Evolutionary conservation across 2,329 filamentous ascomycete genomes (phyloP), one percentile per base, ranked within the genome.

Genomic region (Thermothelomyces thermophilus): DNA sequence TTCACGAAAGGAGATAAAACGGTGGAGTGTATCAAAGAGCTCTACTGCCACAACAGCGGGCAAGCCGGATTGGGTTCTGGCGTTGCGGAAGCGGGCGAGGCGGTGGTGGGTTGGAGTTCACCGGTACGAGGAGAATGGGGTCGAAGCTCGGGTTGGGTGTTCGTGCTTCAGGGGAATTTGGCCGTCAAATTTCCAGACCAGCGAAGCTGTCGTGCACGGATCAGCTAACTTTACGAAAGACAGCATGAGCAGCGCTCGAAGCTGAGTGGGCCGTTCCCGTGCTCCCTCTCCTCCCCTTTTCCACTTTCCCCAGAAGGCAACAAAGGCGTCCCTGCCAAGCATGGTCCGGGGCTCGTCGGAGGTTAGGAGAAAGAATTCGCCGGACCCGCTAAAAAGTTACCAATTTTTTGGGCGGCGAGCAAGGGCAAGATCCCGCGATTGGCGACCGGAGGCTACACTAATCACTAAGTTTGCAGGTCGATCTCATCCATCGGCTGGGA

Each of bases 131-230:
- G 39, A 41, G 16, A 30, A 49, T 55, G 51, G 41, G 28, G 53
- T 51, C 34, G 48, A 46, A 51, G 24, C 24, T 26, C 24, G 24
- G 24, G 24, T 26, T 26, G 45, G 50, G 57, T 60, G 58, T 61
- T 64, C 28, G 31, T 58, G 58, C 62, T 64, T 67, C 64, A 67
- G 65, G 65, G 66, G 66, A 63, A 66, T 61, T 63, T 56, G 47
- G 56, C 58, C 60, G 61, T 64, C 64, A 67, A 68, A 68, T 68
- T 68, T 68, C 65, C 63, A 60, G 60, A 48, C 51, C 55, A 51
- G 49, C 39, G 36, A 49, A 49, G 39, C 46, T 46, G 46, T 19
- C 37, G 50, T 48, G 58, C 58, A 59, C 57, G 57, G 57, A 41
- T 36, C 58, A 52, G 41, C 49, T 42, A 17, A 26, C 24, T 26